Base-by-base conservation (phyloP, 2,329 filamentous ascomycete genomes). In the Plectosphaerella plurivora region DNA sequence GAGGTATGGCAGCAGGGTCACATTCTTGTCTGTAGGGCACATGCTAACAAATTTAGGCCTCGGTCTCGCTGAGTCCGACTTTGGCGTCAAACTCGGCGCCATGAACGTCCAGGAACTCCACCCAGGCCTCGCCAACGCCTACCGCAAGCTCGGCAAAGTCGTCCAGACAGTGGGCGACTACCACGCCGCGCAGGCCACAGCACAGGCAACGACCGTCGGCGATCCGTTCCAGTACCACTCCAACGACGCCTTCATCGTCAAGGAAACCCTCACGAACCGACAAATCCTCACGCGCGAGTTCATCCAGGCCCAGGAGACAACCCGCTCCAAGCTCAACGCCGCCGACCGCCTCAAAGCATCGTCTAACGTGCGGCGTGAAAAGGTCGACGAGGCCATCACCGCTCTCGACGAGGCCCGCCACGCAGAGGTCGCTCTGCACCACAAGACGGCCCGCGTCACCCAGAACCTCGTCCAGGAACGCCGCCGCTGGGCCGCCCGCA, bases 351-450 rank as follows among this genome's bases (percentile, higher is more conserved):
- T 99, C 55, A 96, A 95, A 66, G 84, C 87, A 16, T 91, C 86
- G 68, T 88, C 89, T 15, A 94, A 86, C 53, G 92, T 99, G 36
- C 88, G 91, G 56, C 82, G 88, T 36, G 94, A 99, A 66, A 99
- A 97, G 73, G 94, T 97, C 25, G 94, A 99, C 67, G 94, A 99
- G 71, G 94, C 94, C n/a, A 95, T 99, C 63, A 81, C 85, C 16
- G 83, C 91, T 5, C 80, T 97, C 5, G 91, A 96, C 57, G 94
- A 97, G 65, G 94, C 94, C 4, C 82, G 88, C 51, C 86, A 82
- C 57, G 84, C 89, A 60, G 94, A 99, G 71, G 76, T 84, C 14
- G 89, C 91, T 63, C 82, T 99, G 22, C 82, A 84, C 55, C 84
- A 89, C 61, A 97, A 96, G 73, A 95, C 91, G 0, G 85, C 91